Evolutionary conservation across 345 rosid species (phyloP).

Genomic region (Hypericum perforatum): DNA sequence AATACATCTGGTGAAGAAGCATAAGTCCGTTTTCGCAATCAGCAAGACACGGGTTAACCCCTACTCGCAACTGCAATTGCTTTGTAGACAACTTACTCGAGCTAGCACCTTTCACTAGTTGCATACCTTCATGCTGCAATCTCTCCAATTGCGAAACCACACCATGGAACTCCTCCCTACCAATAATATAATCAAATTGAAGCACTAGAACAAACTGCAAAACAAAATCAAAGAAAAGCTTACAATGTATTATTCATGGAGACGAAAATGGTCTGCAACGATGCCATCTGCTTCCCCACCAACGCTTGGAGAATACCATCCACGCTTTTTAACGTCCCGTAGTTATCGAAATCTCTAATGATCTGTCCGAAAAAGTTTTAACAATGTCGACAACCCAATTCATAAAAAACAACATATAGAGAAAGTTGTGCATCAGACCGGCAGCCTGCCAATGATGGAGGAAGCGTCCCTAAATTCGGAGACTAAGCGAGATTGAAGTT

Average conservation of each 20-base stretch:
- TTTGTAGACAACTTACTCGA: slow-evolving; percentile 28
- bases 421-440: slow-evolving; percentile 17
- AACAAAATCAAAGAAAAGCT: slow-evolving; percentile 10
- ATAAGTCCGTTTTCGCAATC: slow-evolving; percentile 71
- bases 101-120: slow-evolving; percentile 37
- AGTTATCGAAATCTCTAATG: slow-evolving; percentile 39
- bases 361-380: slow-evolving; percentile 21
- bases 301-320: slow-evolving; percentile 48
- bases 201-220: not conserved
- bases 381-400: no score
- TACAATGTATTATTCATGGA: slow-evolving; percentile 53
- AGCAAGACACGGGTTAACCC: slow-evolving; percentile 54
- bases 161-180: slow-evolving; percentile 50
- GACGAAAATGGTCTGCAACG: slow-evolving; percentile 41
- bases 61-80: slow-evolving; percentile 46
- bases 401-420: no score
- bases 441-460: slow-evolving; percentile 59
- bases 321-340: slow-evolving; percentile 42
- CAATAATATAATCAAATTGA: not conserved
- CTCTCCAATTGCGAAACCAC: slow-evolving; percentile 49
- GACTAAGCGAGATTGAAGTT: slow-evolving; percentile 48
- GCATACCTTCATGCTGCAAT: slow-evolving; percentile 41
- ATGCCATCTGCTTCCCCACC: slow-evolving; percentile 58
- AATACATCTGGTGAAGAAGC: slow-evolving; percentile 58
- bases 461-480: slow-evolving; percentile 57